These are phyloP conservation scores for Thuja plicata DNA, from an alignment of 83 land plant species.

Conservation along the genomic window DNA sequence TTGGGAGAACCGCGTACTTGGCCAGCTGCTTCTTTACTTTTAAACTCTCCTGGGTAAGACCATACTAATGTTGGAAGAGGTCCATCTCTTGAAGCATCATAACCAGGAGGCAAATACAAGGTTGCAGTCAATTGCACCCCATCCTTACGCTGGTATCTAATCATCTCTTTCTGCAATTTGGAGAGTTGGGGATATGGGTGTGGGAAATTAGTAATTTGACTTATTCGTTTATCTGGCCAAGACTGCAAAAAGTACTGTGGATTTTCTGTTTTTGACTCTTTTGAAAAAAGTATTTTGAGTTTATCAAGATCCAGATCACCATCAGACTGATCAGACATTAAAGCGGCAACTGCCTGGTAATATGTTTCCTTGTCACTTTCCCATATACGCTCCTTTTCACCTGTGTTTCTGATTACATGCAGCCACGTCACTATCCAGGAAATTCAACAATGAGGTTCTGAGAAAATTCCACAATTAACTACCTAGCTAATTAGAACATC, in stretches of 20 bases:
- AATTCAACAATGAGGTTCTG: constrained; percentile 6
- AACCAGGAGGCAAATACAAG: constrained; percentile 85
- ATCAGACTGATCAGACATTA: constrained; percentile 83
- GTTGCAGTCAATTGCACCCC: constrained; percentile 95
- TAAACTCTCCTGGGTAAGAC: constrained; percentile 98
- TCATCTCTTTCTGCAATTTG: constrained; percentile 85
- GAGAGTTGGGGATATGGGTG: constrained; percentile 95
- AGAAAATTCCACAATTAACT: neutral
- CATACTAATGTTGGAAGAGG: constrained; percentile 88
- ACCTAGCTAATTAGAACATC: neutral
- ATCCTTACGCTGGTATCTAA: constrained; percentile 83
- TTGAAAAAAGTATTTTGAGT: constrained; percentile 76
- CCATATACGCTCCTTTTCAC: constrained; percentile 93
- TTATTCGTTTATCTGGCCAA: constrained; percentile 74
- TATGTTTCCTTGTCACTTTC: constrained; percentile 87
- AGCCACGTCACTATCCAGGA: neutral
- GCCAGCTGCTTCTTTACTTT: constrained; percentile 94
- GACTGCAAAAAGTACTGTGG: constrained; percentile 76
- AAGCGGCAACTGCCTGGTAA: constrained; percentile 76
- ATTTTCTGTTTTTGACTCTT: constrained; percentile 88
- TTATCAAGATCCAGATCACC: constrained; percentile 60
- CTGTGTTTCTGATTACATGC: constrained; percentile 66
- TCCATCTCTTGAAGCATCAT: constrained; percentile 84
- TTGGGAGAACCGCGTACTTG: constrained; percentile 97
- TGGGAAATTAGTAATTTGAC: constrained; percentile 85